These are phyloP conservation scores for Mycotypha africana DNA, from an alignment of 371 early-diverging fungal genomes.

Conservation along the genomic window DNA sequence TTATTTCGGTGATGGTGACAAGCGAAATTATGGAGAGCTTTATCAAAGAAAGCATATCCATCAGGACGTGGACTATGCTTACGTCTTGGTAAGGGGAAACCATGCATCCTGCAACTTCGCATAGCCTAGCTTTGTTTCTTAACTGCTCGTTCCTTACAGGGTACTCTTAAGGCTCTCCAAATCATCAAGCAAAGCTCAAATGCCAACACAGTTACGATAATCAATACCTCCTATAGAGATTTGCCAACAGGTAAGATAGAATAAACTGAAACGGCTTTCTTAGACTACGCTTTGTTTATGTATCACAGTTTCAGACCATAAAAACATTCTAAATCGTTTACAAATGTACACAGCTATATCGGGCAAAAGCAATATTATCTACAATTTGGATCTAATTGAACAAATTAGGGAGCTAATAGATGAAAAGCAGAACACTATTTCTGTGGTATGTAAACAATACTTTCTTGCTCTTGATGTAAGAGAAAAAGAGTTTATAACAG, in stretches of 20 bases:
- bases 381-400: not conserved
- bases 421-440: too few relatives aligned
- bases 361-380: not conserved
- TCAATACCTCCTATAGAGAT: slow-evolving; percentile 12
- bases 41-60: not conserved
- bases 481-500: too few relatives aligned
- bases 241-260: slow-evolving; percentile 8
- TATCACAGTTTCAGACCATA: too few relatives aligned
- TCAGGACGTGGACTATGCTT: slow-evolving; percentile 10
- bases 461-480: too few relatives aligned
- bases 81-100: slow-evolving; percentile 5
- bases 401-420: slow-evolving; percentile 4
- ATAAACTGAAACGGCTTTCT: too few relatives aligned
- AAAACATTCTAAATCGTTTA: too few relatives aligned
- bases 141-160: not conserved
- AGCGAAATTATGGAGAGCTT: slow-evolving; percentile 6
- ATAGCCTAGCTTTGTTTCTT: not conserved
- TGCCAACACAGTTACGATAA: not conserved
- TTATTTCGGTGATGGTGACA: slow-evolving; percentile 10
- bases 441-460: too few relatives aligned
- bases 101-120: too few relatives aligned
- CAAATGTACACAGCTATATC: slow-evolving; percentile 2
- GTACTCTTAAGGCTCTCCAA: slow-evolving; percentile 6
- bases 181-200: not conserved
- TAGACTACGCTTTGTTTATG: too few relatives aligned